These are phyloP conservation scores for Purpureocillium takamizusanense DNA, from an alignment of 2,329 filamentous ascomycete genomes.

Conservation along the genomic window DNA sequence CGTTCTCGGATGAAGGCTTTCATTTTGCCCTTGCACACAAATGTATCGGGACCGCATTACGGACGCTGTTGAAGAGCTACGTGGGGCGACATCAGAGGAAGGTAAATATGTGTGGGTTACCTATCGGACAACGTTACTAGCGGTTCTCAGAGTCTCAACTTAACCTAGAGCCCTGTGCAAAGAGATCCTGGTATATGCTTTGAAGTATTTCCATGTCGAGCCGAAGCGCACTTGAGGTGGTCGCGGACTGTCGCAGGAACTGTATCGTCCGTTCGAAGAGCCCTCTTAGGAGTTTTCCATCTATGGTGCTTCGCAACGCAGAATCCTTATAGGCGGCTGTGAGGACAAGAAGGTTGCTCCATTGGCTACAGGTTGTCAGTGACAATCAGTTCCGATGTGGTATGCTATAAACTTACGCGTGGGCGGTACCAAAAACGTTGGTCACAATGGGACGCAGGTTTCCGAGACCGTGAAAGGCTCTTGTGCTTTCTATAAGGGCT, in stretches of 20 bases:
- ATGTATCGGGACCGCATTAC: too few species aligned
- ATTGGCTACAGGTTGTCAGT: slow-evolving; percentile 58
- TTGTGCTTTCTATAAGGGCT: slow-evolving; percentile 76
- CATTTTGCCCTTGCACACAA: too few species aligned
- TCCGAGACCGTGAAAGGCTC: slow-evolving; percentile 62
- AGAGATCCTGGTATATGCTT: slow-evolving; percentile 40
- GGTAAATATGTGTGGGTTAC: too few species aligned
- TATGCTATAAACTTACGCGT: slow-evolving; percentile 66
- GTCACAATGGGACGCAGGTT: slow-evolving; percentile 71
- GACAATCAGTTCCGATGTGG: not conserved
- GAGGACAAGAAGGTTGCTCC: slow-evolving; percentile 86
- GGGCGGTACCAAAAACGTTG: slow-evolving; percentile 95
- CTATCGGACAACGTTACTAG: too few species aligned
- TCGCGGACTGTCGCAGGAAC: slow-evolving; percentile 62
- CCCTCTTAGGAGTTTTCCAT: slow-evolving; percentile 41
- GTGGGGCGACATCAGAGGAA: too few species aligned
- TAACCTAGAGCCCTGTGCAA: slow-evolving; percentile 8
- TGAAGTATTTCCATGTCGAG: slow-evolving; percentile 68
- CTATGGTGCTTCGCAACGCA: slow-evolving; percentile 48
- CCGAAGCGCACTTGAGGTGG: slow-evolving; percentile 65
- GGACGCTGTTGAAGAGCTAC: too few species aligned
- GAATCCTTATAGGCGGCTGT: slow-evolving; percentile 68
- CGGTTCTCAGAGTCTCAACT: too few species aligned
- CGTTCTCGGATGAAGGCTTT: too few species aligned
- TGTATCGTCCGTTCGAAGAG: slow-evolving; percentile 66